These are phyloP conservation scores for Aristolochia californica DNA, from an alignment of 164 flowering plant species.

Conservation along the genomic window DNA sequence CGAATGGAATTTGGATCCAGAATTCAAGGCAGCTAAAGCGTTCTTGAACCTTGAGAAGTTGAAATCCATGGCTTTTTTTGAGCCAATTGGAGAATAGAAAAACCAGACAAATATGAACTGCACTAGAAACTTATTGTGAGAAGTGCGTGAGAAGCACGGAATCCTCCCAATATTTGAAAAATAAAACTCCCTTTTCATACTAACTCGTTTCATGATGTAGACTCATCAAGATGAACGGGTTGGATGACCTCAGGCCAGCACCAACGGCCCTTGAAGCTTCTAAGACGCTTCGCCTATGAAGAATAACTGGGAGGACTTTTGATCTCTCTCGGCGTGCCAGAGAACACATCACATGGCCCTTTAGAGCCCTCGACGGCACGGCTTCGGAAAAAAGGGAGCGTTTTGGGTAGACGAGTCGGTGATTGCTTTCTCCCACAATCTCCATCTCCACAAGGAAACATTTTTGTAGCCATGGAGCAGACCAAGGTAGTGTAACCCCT, in stretches of 20 bases:
- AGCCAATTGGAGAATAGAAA: conserved; percentile 4
- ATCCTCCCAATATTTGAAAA: no score
- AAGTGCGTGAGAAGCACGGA: not conserved
- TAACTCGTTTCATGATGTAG: not conserved
- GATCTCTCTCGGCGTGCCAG: conserved; percentile 4
- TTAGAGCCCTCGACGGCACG: conserved; percentile 73
- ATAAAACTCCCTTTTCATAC: no score
- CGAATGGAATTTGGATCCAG: conserved; percentile 42
- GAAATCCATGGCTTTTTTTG: conserved; percentile 19
- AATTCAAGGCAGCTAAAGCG: conserved; percentile 44
- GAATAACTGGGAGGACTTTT: conserved; percentile 7
- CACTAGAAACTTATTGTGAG: not conserved
- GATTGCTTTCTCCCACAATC: conserved; percentile 3
- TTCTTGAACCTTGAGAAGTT: conserved; percentile 33
- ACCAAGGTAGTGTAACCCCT: no score
- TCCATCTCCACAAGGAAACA: no score
- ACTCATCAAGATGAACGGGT: not conserved
- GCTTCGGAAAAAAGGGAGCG: conserved; percentile 35
- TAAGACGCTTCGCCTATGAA: not conserved
- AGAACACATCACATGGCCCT: conserved; percentile 5
- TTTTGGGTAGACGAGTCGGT: not conserved
- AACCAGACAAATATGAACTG: conserved; percentile 4
- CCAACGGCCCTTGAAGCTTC: not conserved
- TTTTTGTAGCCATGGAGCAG: no score
- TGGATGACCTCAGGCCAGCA: not conserved